A percentile compares a stretch with the other conserved stretches of the same genome.
These are phyloP conservation scores for Pichia paraexigua DNA, from an alignment of 805 yeast genomes.

Conservation along the genomic window DNA sequence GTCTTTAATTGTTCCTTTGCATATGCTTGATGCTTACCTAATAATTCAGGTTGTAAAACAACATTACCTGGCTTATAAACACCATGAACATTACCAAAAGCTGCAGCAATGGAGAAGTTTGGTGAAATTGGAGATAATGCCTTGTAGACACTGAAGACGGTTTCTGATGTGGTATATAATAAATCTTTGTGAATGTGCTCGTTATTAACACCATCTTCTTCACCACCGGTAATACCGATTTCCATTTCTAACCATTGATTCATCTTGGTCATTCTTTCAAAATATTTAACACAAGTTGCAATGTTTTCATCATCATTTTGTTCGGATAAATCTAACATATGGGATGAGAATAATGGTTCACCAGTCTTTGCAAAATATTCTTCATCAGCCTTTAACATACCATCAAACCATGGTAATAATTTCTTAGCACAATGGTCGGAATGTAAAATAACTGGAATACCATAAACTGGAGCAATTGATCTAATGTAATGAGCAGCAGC, in stretches of 20 bases:
- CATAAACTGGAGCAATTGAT: conserved; percentile 92
- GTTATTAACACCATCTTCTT: conserved; percentile 99
- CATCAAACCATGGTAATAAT: conserved; percentile 97
- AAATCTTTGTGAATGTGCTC: conserved; percentile 81
- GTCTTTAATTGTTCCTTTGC: conserved; percentile 62
- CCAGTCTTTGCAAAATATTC: conserved; percentile 79
- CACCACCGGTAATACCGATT: conserved; percentile 99
- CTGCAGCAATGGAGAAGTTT: conserved; percentile 98
- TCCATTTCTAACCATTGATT: conserved; percentile 99
- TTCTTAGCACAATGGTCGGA: conserved; percentile 99
- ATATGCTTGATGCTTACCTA: conserved; percentile 92
- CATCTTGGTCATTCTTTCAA: conserved; percentile 87
- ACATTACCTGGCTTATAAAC: conserved; percentile 99
- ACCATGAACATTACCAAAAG: conserved; percentile 99
- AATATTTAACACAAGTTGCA: conserved; percentile 87
- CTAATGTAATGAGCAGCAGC: conserved; percentile 99
- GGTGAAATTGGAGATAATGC: conserved; percentile 89
- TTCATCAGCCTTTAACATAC: conserved; percentile 96
- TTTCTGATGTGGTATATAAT: conserved; percentile 92
- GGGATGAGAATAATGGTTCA: conserved; percentile 96
- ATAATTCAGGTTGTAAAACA: conserved; percentile 80
- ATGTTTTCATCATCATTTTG: conserved; percentile 96
- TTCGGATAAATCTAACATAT: conserved; percentile 97
- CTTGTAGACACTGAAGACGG: conserved; percentile 84
- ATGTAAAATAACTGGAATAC: conserved; percentile 94